Base-by-base conservation (phyloP, 768 basidiomycete species). In the Podaxis sp. region DNA sequence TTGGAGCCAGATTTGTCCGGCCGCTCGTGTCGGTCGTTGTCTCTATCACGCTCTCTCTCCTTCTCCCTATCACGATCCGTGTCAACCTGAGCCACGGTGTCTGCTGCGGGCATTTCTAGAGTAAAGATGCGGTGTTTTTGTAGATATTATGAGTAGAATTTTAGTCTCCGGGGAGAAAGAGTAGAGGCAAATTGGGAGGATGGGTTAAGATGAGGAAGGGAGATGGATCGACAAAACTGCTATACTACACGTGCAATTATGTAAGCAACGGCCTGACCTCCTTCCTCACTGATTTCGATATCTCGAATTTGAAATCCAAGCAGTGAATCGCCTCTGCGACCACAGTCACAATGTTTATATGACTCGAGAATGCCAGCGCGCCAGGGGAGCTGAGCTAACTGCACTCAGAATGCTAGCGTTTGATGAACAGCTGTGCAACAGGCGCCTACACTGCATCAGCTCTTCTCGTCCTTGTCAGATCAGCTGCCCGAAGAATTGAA, bases 211-310 rank as follows among this genome's bases (percentile, higher is more conserved):
- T 43, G 40, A 50, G 47, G 43, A 50, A 55, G 64, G 55, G 74
- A 73, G 73, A 72, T 68, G 68, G 61, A 61, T 66, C 70, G 63
- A 74, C 72, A 74, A 75, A 76, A 75, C 74, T 74, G 72, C 71
- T 66, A 67, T 52, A 52, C 54, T 64, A 68, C 75, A 77, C 76
- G 75, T 76, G 76, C 66, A 33, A 71, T 75, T 71, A 75, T 61
- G 70, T 76, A 75, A 76, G 64, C 71, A 57, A 29, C 27, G 17
- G 38, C 27, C 59, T 38, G 46, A 25, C 38, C 19, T 24, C 17
- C 54, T 15, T 33, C 29, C 33, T 33, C 33, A 33, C 33, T 33
- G 38, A 55, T n/a, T 13, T 19, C 54, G 54, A 24, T 24, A 24
- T 50, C 49, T 50, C 49, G 8, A 50, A 24, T 50, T 22, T 15